These are phyloP conservation scores for Colletotrichum paranaense DNA, from an alignment of 2,329 filamentous ascomycete species.

Conservation along the genomic window DNA sequence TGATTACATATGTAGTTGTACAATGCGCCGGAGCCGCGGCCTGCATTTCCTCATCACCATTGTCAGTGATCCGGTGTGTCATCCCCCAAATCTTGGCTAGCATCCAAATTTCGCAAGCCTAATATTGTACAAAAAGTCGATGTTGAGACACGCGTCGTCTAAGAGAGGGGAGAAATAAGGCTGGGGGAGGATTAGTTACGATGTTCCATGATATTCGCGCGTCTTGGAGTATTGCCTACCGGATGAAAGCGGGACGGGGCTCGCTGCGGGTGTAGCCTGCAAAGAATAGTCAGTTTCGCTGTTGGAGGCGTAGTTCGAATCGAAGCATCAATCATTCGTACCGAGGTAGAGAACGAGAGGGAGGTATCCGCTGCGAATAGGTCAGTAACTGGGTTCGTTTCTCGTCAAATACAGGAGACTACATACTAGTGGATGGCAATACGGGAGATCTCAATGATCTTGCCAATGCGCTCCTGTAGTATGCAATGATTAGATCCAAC, in stretches of 20 bases:
- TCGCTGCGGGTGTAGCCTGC: constrained; percentile 93
- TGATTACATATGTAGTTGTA: constrained; percentile 36
- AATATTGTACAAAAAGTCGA: constrained; percentile 35
- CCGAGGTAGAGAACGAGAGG: constrained; percentile 97
- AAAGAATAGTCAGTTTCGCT: constrained; percentile 40
- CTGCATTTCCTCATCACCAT: not conserved
- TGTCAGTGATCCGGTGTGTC: constrained; percentile 1
- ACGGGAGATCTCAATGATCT: constrained; percentile 93
- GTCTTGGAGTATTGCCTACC: constrained; percentile 51
- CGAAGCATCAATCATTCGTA: constrained; percentile 53
- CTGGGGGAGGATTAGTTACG: constrained; percentile 50
- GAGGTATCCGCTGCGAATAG: constrained; percentile 81
- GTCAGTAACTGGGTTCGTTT: constrained; percentile 47
- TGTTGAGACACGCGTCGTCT: constrained; percentile 39
- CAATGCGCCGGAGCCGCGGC: constrained; percentile 17
- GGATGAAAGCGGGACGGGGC: constrained; percentile 80
- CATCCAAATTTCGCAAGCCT: constrained; percentile 3
- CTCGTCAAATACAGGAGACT: not conserved
- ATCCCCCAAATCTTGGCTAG: constrained; percentile 10
- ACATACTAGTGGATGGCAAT: constrained; percentile 95
- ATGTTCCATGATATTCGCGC: too few relatives aligned
- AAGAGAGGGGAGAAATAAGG: constrained; percentile 74
- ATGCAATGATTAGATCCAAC: constrained; percentile 11
- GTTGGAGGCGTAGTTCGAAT: not conserved
- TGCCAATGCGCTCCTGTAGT: constrained; percentile 91